These are phyloP conservation scores for Xylaria sp. DNA, from an alignment of 2,329 filamentous ascomycete genomes.

Conservation along the genomic window DNA sequence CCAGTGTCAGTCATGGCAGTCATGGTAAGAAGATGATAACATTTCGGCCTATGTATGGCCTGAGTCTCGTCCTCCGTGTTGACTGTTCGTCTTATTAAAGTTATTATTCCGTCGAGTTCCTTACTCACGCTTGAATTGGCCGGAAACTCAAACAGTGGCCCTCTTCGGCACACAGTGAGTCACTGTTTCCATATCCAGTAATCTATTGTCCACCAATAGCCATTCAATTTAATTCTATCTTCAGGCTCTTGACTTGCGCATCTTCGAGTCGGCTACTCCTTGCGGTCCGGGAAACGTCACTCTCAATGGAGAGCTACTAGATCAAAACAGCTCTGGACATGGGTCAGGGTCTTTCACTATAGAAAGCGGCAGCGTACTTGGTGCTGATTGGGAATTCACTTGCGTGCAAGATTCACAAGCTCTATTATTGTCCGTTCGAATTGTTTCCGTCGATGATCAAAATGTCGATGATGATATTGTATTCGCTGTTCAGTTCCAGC, in stretches of 20 bases:
- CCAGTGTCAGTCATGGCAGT: slow-evolving; percentile 29
- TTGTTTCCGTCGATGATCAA: slow-evolving; percentile 57
- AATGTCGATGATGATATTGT: slow-evolving; percentile 53
- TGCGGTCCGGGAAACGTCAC: slow-evolving; percentile 61
- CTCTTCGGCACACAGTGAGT: slow-evolving; percentile 45
- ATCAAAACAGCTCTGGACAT: slow-evolving; percentile 53
- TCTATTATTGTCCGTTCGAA: slow-evolving; percentile 58
- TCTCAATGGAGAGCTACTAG: slow-evolving; percentile 58
- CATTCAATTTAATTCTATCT: slow-evolving; percentile 34
- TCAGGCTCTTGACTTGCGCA: slow-evolving; percentile 56
- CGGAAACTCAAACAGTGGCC: slow-evolving; percentile 34
- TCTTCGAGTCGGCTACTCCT: slow-evolving; percentile 57
- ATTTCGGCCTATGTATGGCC: not conserved
- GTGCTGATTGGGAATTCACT: slow-evolving; percentile 60
- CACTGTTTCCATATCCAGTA: not conserved
- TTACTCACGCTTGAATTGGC: slow-evolving; percentile 46
- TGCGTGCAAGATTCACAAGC: slow-evolving; percentile 58
- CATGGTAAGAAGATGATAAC: slow-evolving; percentile 37
- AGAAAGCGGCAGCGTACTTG: slow-evolving; percentile 53
- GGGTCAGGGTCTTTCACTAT: slow-evolving; percentile 58
- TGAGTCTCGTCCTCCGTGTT: slow-evolving; percentile 15
- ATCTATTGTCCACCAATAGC: slow-evolving; percentile 1
- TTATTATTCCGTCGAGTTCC: slow-evolving; percentile 40
- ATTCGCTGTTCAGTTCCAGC: slow-evolving; percentile 60
- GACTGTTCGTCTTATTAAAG: slow-evolving; percentile 23